Conservation (phyloP, 805 yeast species). For the Teunomyces tritomae region DNA sequence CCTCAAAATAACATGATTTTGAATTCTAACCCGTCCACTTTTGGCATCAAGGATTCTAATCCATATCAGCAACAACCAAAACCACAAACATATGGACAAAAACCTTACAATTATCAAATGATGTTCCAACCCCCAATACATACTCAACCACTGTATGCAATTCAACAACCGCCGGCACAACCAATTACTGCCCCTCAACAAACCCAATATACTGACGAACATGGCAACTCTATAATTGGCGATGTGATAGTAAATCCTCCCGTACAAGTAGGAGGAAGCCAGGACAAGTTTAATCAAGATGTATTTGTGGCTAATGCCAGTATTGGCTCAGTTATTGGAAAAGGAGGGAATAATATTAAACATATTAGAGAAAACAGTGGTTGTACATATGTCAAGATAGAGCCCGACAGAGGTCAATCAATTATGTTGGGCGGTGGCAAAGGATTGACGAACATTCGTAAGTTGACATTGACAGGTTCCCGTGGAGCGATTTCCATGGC, state of each 20-base stretch:
- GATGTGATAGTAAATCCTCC: slow-evolving; percentile 43
- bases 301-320: slow-evolving; percentile 71
- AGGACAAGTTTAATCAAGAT: slow-evolving; percentile 63
- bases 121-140: slow-evolving; percentile 40
- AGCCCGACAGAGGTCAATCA: slow-evolving; percentile 54
- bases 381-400: slow-evolving; percentile 67
- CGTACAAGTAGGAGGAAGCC: slow-evolving; percentile 27
- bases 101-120: slow-evolving; percentile 36
- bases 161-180: background rate
- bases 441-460: slow-evolving; percentile 48
- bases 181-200: slow-evolving; percentile 15
- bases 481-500: slow-evolving; percentile 70
- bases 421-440: slow-evolving; percentile 44
- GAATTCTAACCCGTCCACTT: slow-evolving; percentile 16
- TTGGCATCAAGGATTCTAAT: slow-evolving; percentile 7
- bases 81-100: slow-evolving; percentile 15
- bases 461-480: slow-evolving; percentile 66
- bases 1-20: slow-evolving; percentile 15
- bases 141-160: slow-evolving; percentile 22
- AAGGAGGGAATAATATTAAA: slow-evolving; percentile 78
- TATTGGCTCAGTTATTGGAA: slow-evolving; percentile 85
- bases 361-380: slow-evolving; percentile 76
- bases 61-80: slow-evolving; percentile 6
- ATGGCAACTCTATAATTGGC: slow-evolving; percentile 42
- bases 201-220: slow-evolving; percentile 40